Percentiles rank a stretch among this genome's conserved stretches.
These are phyloP conservation scores for Ajuga reptans DNA, from an alignment of 305 asterid genomes.

Conservation along the genomic window DNA sequence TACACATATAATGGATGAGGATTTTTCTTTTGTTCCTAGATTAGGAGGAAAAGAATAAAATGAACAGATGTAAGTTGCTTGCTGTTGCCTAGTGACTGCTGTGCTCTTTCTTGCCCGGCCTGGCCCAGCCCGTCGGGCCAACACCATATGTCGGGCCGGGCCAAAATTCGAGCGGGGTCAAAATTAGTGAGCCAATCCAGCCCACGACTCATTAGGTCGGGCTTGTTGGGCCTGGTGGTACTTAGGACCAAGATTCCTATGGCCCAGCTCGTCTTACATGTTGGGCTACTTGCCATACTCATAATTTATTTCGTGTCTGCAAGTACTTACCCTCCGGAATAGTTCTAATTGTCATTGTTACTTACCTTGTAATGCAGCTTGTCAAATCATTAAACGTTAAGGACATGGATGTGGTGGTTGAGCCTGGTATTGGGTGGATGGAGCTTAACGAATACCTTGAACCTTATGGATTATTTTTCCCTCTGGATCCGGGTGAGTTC, in stretches of 20 bases:
- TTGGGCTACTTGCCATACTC: not conserved
- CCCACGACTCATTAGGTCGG: too few species aligned
- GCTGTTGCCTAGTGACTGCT: not conserved
- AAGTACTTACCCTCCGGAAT: not conserved
- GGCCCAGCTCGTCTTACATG: too few species aligned
- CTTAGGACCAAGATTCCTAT: too few species aligned
- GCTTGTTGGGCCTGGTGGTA: too few species aligned
- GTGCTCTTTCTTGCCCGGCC: too few species aligned
- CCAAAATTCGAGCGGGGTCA: too few species aligned
- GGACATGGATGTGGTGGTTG: slow-evolving; percentile 98
- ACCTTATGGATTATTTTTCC: slow-evolving; percentile 92
- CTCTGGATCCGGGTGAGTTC: slow-evolving; percentile 88
- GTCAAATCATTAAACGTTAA: slow-evolving; percentile 65
- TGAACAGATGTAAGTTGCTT: not conserved
- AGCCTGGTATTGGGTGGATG: slow-evolving; percentile 99
- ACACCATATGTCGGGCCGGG: too few species aligned
- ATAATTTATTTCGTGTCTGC: not conserved
- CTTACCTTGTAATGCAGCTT: slow-evolving; percentile 42
- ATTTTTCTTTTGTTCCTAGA: too few species aligned
- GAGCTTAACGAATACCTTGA: slow-evolving; percentile 90
- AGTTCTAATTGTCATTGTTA: not conserved
- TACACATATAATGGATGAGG: too few species aligned
- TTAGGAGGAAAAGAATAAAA: too few species aligned
- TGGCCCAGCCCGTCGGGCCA: too few species aligned
- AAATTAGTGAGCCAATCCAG: too few species aligned